Base-by-base conservation (phyloP, 2,329 filamentous ascomycete genomes). In the Lithohypha guttulata region DNA sequence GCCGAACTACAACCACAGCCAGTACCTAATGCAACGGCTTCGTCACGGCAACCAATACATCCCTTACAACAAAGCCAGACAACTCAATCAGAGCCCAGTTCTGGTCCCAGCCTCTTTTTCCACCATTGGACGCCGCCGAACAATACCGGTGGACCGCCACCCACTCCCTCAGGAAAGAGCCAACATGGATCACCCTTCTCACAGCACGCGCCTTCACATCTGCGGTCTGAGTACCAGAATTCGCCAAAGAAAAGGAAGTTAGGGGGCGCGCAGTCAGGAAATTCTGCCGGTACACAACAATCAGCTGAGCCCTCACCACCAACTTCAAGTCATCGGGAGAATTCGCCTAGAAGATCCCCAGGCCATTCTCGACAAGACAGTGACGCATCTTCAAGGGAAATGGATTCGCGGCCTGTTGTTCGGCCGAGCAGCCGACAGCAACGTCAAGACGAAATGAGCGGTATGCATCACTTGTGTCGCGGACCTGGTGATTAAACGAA, bases 121-220 rank as follows among this genome's bases (percentile, higher is more conserved):
- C 84, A 93, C 55, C 84, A 93, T 57, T 94, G 86, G 85, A 82
- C 89, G 43, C 86, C 86, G 31, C 86, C 86, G 10, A 73, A 46
- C 72, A 82, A 59, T 66, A 69, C 47, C 70, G 68, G 72, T 42
- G 75, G 77, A 53, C 78, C 81, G 56, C 80, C 81, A 44, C 74
- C 73, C 53, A 81, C 81, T 46, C 80, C 83, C 54, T 79, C 81
- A 65, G 78, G 80, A 75, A 80, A 75, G 37, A 77, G 76, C 68
- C 60, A 73, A 65, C 65, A 65, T 59, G 59, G 65, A 45, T 64
- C 59, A 50, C 60, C 59, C 37, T 55, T 59, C 51, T 56, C 58
- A 51, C 62, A 68, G 59, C 62, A 53, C 45, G 56, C 56, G 56
- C 61, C 53, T 54, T 70, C 60, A 50, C 63, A 60, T 61, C 65